Evolutionary conservation across 2,329 filamentous ascomycete species (phyloP), one percentile per base, ranked within the genome.

Genomic region (Scedosporium minutisporum): DNA sequence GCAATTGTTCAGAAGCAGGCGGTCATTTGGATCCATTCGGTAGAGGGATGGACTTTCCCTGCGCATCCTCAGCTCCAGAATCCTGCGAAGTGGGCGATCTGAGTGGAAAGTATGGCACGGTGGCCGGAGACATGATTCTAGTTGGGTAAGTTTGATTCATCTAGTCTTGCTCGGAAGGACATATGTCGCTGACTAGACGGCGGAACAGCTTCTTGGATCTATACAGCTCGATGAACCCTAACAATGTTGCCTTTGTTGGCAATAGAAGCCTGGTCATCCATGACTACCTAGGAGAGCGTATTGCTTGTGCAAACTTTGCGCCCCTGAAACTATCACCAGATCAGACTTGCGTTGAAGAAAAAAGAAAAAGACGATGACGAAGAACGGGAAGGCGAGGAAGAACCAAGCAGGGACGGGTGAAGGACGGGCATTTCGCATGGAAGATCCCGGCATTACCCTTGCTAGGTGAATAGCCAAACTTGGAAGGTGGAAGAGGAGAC

Each of bases 81-180:
- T 86, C 83, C 7, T 93, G 90, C 77, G 85, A 93, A 74, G 83
- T 89, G 9, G 90, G 90, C 66, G 90, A 93, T 71, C 78, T 92
- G 63, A 82, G 83, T 67, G 90, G 90, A 70, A 93, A 93, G 76
- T 78, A 88, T 69, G 88, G 88, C 65, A 79, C 79, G 64, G 82
- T 89, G 68, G 77, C 73, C 27, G 51, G 51, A 29, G 51, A 55
- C 5, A 55, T 55, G 51, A 55, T 55, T 27, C 21, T 55, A 14
- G 12, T 14, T 14, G 51, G 51, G 51, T 55, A 55, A 14, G 23
- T 25, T 23, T 23, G 10, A 10, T 55, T 23, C 23, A 23, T 55
- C 23, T 55, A 23, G 18, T 23, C 12, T 14, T 27, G 7, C 12
- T 27, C 6, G 10, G 33, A 38, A 14, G 2, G 1, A 12, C 2